phyloP scores from a whole-genome alignment of 2,329 filamentous ascomycete species.

The Claviceps sp. region DNA sequence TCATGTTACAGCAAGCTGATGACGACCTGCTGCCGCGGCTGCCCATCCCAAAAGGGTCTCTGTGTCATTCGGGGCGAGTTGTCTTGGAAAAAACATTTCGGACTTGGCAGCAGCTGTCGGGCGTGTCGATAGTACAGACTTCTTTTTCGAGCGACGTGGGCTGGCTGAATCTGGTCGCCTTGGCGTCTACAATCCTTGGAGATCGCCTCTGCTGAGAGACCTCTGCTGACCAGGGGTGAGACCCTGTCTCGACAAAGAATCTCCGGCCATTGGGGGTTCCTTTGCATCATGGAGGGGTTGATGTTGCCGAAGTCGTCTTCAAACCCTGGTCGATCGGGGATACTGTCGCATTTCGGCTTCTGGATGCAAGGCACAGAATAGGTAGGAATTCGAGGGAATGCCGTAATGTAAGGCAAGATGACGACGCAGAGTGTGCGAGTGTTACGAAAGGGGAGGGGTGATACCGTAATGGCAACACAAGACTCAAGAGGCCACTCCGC shows the following conservation, averaged over 20 bases:
- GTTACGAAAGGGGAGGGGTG: too few species aligned
- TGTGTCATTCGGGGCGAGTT: neutral
- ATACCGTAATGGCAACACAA: too few species aligned
- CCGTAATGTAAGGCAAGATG: too few species aligned
- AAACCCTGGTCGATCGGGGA: neutral
- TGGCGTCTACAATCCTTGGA: conserved; percentile 1
- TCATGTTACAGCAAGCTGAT: neutral
- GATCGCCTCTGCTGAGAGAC: neutral
- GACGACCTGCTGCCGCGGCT: neutral
- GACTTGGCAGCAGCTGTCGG: neutral
- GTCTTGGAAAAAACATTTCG: neutral
- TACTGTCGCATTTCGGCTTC: neutral
- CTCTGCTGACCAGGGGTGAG: neutral
- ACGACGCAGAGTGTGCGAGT: too few species aligned
- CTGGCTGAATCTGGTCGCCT: neutral
- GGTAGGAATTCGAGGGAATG: too few species aligned
- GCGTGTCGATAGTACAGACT: neutral
- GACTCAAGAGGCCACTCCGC: too few species aligned
- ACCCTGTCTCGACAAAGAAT: neutral
- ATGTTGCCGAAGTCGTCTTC: neutral
- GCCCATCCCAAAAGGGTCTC: neutral
- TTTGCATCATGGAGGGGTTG: neutral
- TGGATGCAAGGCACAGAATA: too few species aligned
- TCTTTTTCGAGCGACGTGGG: neutral
- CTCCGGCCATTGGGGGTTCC: neutral